Conservation (phyloP, 306 rosid species). For the Cucumis hystrix region DNA sequence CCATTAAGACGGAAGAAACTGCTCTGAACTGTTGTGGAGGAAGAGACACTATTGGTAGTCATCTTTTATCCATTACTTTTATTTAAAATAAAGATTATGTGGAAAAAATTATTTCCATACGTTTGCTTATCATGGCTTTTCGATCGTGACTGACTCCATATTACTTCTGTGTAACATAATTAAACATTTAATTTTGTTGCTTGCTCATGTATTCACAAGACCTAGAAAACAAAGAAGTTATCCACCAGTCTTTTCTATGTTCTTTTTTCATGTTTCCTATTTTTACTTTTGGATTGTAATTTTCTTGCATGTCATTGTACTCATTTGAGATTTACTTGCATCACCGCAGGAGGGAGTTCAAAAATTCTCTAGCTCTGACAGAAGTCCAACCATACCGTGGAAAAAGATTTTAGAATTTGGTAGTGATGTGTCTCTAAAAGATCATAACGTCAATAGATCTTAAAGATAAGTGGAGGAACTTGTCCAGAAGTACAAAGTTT, state of each 20-base stretch:
- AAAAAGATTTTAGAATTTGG: constrained; percentile 45
- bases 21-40: constrained; percentile 53
- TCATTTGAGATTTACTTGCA: background rate
- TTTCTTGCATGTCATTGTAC: background rate
- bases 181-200: background rate
- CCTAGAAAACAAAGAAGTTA: background rate
- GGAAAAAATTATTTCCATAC: background rate
- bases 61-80: background rate
- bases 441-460: constrained; percentile 33
- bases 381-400: constrained; percentile 30
- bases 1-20: constrained; percentile 22
- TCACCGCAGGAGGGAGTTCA: constrained; percentile 47
- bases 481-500: constrained; percentile 21
- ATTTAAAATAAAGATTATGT: background rate
- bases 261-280: background rate
- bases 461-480: constrained; percentile 58
- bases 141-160: background rate
- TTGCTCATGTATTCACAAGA: background rate
- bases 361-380: constrained; percentile 16
- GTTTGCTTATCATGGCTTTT: background rate
- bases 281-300: background rate
- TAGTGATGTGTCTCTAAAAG: constrained; percentile 23
- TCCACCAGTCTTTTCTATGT: background rate
- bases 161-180: background rate
- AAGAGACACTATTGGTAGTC: constrained; percentile 38